Evolutionary conservation across 805 yeast genomes (phyloP), one percentile per base, ranked within the genome.

Genomic region (Starmerella ratchasimensis): DNA sequence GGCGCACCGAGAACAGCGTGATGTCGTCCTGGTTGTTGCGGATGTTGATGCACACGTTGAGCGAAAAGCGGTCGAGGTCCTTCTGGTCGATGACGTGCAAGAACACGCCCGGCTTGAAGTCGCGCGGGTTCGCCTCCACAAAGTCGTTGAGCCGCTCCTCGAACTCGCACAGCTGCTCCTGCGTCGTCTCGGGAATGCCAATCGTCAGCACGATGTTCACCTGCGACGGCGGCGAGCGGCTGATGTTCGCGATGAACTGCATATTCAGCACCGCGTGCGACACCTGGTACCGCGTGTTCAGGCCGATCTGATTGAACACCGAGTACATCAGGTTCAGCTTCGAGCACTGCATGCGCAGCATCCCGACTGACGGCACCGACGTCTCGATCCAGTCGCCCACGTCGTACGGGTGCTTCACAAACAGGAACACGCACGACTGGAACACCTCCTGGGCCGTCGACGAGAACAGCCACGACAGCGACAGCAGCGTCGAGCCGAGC

Each of bases 341-440:
- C 4, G 42, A 41, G 18, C 58, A 65, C 4, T 39, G 38, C 54
- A 57, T 48, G 15, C 55, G 47, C 2, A 47, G 42, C 18, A 42
- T 33, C 10, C 50, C 50, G 14, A 51, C 45, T 3, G 48, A 38
- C 10, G 46, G 40, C 8, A 43, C 48, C 13, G 35, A 33, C 19
- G 60, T 56, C 27, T 47, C 51, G 10, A 61, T 59, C 31, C 56
- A 38, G 31, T 62, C 67, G n/a, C 65, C 65, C 7, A 59, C 57
- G 41, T 62, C 67, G 34, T 49, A 52, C 3, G 67, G 66, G 38
- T 62, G 67, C 51, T 62, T 62, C 33, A 59, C 64, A 34, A 62
- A 62, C 38, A 62, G 38, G 42, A 58, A 62, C 11, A 62, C 54
- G 41, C 63, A 58, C 4, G 63, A 55, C 16, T 57, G 52, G 32